Evolutionary conservation across 1,139 yeast species (phyloP), one percentile per base, ranked within the genome.

Genomic region (Blastobotrys aristatus): DNA sequence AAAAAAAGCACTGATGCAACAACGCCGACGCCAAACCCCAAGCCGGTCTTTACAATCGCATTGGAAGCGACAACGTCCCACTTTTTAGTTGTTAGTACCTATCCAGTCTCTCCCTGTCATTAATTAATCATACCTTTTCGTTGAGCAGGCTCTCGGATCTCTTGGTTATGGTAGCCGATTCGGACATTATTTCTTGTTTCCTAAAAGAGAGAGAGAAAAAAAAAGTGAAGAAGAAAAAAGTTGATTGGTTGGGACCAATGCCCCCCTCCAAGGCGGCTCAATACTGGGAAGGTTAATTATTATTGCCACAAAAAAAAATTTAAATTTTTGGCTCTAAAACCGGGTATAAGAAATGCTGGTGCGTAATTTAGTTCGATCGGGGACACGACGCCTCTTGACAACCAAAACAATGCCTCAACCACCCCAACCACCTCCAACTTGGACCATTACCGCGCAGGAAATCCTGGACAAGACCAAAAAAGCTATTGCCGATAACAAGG

Each of bases 11-110:
- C 95, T n/a, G 96, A 87, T 34, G 95, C 85, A 51, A 90, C 77
- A 40, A 94, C 96, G 69, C 99, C 99, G 44, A 85, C 95, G 53
- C 97, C 97, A 57, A 94, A 84, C 47, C 99, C 98, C 57, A 94
- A 77, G n/a, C 97, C 96, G 61, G 97, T 84, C 72, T 92, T 92
- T 60, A 94, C 95, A 59, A 94, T 75, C 54, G 94, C 81, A 73
- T 94, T 94, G 54, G 98, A 88, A 63, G 94, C 76, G 49, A 90
- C 97, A 56, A 90, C 88, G 67, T 94, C 99, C 98, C 98, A 94
- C 77, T 79, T 29, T 13, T n/a, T n/a, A n/a, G 6, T 26, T 26
- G 17, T 16, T 21, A 26, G 31, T 36, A 24, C 34, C 7, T 14
- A 31, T 13, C 13, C 6, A 8, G 34, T 31, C 13, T 8, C n/a